Percentiles rank a stretch among this genome's conserved stretches.
phyloP scores from a whole-genome alignment of 1,284 basidiomycete genomes.

The Leccinum solheimii region DNA sequence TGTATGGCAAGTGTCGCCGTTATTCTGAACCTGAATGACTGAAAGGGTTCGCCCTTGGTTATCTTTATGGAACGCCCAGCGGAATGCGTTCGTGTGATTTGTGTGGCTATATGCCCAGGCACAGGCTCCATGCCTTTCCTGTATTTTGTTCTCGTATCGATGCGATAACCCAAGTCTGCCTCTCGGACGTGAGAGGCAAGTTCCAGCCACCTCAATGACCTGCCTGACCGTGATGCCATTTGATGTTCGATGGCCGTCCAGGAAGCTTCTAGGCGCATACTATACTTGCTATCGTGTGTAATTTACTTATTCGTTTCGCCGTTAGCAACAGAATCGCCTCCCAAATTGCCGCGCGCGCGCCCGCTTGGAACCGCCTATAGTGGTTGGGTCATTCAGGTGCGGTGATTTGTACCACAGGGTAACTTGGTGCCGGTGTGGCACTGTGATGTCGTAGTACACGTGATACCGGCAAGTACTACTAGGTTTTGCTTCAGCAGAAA shows the following conservation, averaged over 20 bases:
- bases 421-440: background rate
- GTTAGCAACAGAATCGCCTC: constrained; percentile 7
- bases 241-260: constrained; percentile 13
- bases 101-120: constrained; percentile 21
- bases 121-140: constrained; percentile 17
- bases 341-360: background rate
- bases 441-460: constrained; percentile 13
- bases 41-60: constrained; percentile 11
- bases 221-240: background rate
- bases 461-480: constrained; percentile 28
- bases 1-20: constrained; percentile 15
- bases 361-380: constrained; percentile 6
- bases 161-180: constrained; percentile 4
- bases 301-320: constrained; percentile 6
- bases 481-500: constrained; percentile 24
- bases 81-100: constrained; percentile 9
- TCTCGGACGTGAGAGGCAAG: constrained; percentile 15
- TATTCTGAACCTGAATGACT: constrained; percentile 9
- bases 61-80: constrained; percentile 6
- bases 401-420: background rate
- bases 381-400: constrained; percentile 8
- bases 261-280: background rate
- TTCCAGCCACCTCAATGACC: background rate
- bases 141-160: constrained; percentile 3
- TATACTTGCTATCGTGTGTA: constrained; percentile 21